A percentile compares a stretch with the other conserved stretches of the same genome.
Evolutionary conservation across 1,284 basidiomycete species (phyloP).

Genomic region (Cryptococcus neoformans): DNA sequence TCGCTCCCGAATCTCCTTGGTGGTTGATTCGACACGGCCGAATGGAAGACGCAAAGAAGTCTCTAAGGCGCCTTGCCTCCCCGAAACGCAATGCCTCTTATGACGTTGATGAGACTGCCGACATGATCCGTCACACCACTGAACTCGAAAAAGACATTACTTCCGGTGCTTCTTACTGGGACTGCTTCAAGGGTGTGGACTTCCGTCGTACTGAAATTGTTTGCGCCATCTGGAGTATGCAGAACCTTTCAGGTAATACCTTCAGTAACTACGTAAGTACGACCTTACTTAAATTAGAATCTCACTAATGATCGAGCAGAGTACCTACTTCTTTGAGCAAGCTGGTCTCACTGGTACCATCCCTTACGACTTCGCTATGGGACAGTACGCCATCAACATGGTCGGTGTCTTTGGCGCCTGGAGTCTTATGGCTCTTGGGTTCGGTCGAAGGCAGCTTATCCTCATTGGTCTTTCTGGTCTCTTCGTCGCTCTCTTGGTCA

Average conservation of each 20-base stretch:
- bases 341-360: constrained; percentile 47
- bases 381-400: constrained; percentile 41
- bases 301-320: constrained; percentile 9
- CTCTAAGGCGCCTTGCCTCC: constrained; percentile 46
- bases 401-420: constrained; percentile 41
- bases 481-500: constrained; percentile 50
- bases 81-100: constrained; percentile 39
- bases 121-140: constrained; percentile 47
- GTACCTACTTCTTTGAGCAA: constrained; percentile 50
- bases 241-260: constrained; percentile 44
- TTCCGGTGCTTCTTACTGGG: constrained; percentile 43
- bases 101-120: constrained; percentile 49
- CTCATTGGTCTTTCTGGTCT: constrained; percentile 51
- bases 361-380: constrained; percentile 50
- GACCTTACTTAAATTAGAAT: not conserved
- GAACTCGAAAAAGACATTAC: constrained; percentile 30
- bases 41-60: constrained; percentile 51
- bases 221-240: constrained; percentile 35
- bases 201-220: constrained; percentile 47
- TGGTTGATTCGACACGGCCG: constrained; percentile 46
- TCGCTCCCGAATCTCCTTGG: constrained; percentile 37
- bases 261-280: constrained; percentile 29
- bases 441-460: constrained; percentile 52
- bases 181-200: constrained; percentile 52
- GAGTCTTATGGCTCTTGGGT: constrained; percentile 45